phyloP scores from a whole-genome alignment of 2,329 filamentous ascomycete species.

The Cordyceps sp. region DNA sequence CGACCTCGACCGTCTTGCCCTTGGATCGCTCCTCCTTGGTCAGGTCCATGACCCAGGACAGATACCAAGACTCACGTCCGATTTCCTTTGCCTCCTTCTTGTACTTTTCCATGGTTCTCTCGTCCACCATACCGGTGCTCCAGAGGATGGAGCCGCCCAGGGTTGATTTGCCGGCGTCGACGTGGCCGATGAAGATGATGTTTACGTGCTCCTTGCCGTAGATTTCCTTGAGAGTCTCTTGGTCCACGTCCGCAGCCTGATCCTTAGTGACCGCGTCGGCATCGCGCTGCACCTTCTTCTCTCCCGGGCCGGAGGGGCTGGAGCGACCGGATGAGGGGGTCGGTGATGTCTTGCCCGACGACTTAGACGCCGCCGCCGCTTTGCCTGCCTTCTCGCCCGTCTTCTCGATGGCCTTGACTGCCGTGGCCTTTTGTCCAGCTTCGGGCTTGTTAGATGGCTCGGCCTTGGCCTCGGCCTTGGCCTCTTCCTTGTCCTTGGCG shows the following conservation, averaged over 20 bases:
- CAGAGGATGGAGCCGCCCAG: constrained; percentile 88
- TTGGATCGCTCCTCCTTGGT: constrained; percentile 93
- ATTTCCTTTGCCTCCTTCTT: constrained; percentile 92
- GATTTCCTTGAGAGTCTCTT: constrained; percentile 72
- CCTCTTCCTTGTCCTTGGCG: constrained; percentile 22
- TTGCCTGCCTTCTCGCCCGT: constrained; percentile 47
- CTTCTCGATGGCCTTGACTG: constrained; percentile 84
- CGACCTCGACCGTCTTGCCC: constrained; percentile 96
- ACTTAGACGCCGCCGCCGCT: constrained; percentile 21
- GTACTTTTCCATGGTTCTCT: constrained; percentile 96
- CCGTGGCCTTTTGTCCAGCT: constrained; percentile 69
- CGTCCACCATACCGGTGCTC: constrained; percentile 96
- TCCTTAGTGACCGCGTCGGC: constrained; percentile 75
- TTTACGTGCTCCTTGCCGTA: constrained; percentile 91
- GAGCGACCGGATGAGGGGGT: constrained; percentile 70
- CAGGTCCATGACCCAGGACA: constrained; percentile 95
- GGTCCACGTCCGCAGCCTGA: constrained; percentile 56
- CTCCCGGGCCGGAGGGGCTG: constrained; percentile 47
- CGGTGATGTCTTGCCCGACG: constrained; percentile 59
- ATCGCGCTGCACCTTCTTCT: constrained; percentile 42
- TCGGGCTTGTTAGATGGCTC: constrained; percentile 36
- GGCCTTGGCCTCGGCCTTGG: constrained; percentile 32
- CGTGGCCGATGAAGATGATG: constrained; percentile 95
- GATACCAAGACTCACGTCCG: constrained; percentile 94
- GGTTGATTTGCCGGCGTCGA: constrained; percentile 95